These are phyloP conservation scores for Penicillium occitanis DNA, from an alignment of 2,329 filamentous ascomycete species.

Conservation along the genomic window DNA sequence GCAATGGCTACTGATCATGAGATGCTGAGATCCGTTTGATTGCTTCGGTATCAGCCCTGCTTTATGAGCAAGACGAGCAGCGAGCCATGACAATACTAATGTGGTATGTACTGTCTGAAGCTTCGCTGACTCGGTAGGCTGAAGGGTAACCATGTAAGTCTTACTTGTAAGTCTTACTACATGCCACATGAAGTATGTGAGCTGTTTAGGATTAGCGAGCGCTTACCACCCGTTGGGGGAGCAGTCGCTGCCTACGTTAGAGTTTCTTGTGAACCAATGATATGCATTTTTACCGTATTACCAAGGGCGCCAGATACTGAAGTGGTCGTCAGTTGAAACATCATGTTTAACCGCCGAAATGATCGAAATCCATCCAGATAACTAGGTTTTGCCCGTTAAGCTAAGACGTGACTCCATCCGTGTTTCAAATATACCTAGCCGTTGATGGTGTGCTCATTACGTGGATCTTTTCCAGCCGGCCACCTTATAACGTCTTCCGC, in stretches of 20 bases:
- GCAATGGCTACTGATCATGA: too few relatives aligned
- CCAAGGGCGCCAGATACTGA: background rate
- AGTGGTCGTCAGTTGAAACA: background rate
- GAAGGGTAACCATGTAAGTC: too few relatives aligned
- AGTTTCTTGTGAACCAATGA: background rate
- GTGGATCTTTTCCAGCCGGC: background rate
- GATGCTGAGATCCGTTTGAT: too few relatives aligned
- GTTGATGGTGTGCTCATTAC: background rate
- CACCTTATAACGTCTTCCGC: background rate
- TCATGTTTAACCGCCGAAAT: background rate
- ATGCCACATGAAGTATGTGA: too few relatives aligned
- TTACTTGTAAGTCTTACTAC: too few relatives aligned
- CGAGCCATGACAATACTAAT: too few relatives aligned
- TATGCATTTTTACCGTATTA: background rate
- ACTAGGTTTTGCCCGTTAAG: background rate
- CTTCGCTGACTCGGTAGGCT: too few relatives aligned
- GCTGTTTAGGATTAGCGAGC: too few relatives aligned
- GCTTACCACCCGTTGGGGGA: too few relatives aligned
- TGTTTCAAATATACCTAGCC: background rate
- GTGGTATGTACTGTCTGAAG: too few relatives aligned
- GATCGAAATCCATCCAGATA: background rate
- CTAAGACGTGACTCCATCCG: background rate
- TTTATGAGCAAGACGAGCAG: too few relatives aligned
- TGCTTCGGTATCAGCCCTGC: too few relatives aligned
- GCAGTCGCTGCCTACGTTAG: background rate